These are phyloP conservation scores for Neoascochyta sp. DNA, from an alignment of 2,329 filamentous ascomycete species.

Conservation along the genomic window DNA sequence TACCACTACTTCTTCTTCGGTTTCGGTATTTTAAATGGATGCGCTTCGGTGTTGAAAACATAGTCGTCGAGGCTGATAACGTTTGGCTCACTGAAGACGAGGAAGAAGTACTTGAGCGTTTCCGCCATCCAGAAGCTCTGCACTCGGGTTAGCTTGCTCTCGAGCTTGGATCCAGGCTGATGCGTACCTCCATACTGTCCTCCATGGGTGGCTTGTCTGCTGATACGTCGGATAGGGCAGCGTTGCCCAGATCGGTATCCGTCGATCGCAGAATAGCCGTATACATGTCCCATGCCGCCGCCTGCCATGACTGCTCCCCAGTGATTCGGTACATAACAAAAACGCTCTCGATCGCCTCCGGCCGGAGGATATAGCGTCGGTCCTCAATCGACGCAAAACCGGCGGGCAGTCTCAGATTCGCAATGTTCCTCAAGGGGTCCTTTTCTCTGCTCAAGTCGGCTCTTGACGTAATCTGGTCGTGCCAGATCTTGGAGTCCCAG, in stretches of 20 bases:
- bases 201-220: conserved; percentile 35
- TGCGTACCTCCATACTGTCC: conserved; percentile 46
- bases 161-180: neutral
- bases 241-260: conserved; percentile 46
- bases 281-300: conserved; percentile 51
- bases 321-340: conserved; percentile 60
- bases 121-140: conserved; percentile 50
- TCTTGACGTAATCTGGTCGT: conserved; percentile 35
- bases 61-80: conserved; percentile 45
- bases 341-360: conserved; percentile 60
- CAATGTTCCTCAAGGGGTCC: conserved; percentile 35
- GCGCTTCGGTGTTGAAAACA: conserved; percentile 50
- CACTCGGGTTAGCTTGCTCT: conserved; percentile 7
- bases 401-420: conserved; percentile 39
- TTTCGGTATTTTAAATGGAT: conserved; percentile 41
- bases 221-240: conserved; percentile 44
- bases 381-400: conserved; percentile 47
- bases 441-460: conserved; percentile 24
- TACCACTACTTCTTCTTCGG: conserved; percentile 1
- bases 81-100: conserved; percentile 44
- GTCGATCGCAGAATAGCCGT: conserved; percentile 43
- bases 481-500: conserved; percentile 55
- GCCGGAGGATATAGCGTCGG: conserved; percentile 47
- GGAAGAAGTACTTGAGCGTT: conserved; percentile 51
- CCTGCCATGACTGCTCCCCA: conserved; percentile 48